Evolutionary conservation across 1,139 yeast genomes (phyloP).

Genomic region (Suhomyces anneliseae): DNA sequence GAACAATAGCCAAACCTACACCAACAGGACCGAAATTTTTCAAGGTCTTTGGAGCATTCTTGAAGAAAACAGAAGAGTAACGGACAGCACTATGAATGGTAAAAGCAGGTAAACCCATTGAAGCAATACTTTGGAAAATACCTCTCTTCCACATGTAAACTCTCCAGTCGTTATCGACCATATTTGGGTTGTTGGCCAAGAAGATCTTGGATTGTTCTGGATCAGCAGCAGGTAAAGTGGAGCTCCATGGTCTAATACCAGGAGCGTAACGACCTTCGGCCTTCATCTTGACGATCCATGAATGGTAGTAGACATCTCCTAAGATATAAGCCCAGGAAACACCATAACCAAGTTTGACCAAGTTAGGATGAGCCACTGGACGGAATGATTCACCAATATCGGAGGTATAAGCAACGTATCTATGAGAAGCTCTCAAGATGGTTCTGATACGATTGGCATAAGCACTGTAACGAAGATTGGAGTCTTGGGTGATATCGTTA

Average conservation of each 20-base stretch:
- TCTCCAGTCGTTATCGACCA: constrained; percentile 62
- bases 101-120: constrained; percentile 86
- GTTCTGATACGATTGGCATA: constrained; percentile 75
- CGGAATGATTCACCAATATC: constrained; percentile 90
- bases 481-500: constrained; percentile 39
- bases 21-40: constrained; percentile 76
- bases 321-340: constrained; percentile 75
- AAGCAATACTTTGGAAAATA: constrained; percentile 75
- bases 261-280: constrained; percentile 65
- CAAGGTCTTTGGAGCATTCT: constrained; percentile 43
- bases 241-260: constrained; percentile 71
- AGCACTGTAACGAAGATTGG: constrained; percentile 72
- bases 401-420: constrained; percentile 85
- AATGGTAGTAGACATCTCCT: constrained; percentile 76
- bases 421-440: constrained; percentile 70
- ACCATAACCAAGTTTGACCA: constrained; percentile 69
- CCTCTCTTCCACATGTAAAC: constrained; percentile 67
- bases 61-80: constrained; percentile 60
- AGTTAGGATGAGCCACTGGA: constrained; percentile 72
- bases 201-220: constrained; percentile 39
- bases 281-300: constrained; percentile 73
- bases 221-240: constrained; percentile 44
- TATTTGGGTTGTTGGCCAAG: constrained; percentile 23
- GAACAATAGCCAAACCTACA: constrained; percentile 74
- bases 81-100: constrained; percentile 80